Percentiles rank a stretch among this genome's conserved stretches.
Conservation (phyloP, 2,329 filamentous ascomycete species). For the Colletotrichum lindemuthianum region DNA sequence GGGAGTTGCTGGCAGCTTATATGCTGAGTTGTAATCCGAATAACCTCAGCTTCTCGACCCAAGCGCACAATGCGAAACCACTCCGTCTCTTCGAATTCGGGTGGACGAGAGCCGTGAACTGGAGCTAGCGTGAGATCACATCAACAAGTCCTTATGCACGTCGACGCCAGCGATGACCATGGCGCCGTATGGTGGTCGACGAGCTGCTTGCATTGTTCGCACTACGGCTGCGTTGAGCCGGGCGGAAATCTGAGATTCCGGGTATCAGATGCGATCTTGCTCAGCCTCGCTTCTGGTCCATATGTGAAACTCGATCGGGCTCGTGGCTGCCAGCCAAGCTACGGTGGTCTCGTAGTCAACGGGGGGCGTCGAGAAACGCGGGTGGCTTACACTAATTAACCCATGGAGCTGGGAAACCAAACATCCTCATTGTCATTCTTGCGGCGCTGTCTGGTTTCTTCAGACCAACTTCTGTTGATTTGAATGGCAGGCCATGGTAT, state of each 20-base stretch:
- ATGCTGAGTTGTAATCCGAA: background rate
- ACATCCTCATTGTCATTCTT: background rate
- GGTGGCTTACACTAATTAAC: slow-evolving; percentile 2
- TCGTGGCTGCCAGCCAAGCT: slow-evolving; percentile 11
- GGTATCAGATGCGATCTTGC: slow-evolving; percentile 7
- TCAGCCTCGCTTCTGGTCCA: background rate
- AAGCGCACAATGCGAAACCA: background rate
- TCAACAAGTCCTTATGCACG: background rate
- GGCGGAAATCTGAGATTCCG: background rate
- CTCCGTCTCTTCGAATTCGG: background rate
- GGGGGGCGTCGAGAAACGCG: background rate
- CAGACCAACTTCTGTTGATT: background rate
- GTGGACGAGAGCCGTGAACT: background rate
- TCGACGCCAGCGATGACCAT: background rate
- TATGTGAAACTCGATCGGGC: slow-evolving; percentile 13
- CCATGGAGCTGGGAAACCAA: background rate
- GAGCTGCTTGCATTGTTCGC: background rate
- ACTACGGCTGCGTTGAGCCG: slow-evolving; percentile 6
- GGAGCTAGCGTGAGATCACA: background rate
- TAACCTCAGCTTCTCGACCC: background rate
- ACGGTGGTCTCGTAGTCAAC: background rate
- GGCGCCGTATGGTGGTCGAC: slow-evolving; percentile 1
- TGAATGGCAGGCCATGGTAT: background rate
- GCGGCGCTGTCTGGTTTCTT: background rate
- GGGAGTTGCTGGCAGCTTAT: background rate